Percentiles rank a stretch among this genome's conserved stretches.
phyloP scores from a whole-genome alignment of 805 yeast genomes.

The Candida manassasensis region DNA sequence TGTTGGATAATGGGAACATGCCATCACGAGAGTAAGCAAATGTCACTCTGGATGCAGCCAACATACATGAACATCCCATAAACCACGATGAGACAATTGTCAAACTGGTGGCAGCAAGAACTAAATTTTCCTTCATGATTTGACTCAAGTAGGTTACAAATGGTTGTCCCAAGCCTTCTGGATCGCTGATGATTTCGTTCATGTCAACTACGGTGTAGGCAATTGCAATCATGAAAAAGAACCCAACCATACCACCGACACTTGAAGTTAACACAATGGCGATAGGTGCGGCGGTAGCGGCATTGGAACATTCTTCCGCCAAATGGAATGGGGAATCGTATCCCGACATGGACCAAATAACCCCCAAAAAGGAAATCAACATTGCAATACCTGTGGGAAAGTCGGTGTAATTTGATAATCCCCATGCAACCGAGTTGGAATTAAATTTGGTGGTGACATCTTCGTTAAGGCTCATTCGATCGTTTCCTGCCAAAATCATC shows the following conservation, averaged over 20 bases:
- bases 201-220: conserved; percentile 56
- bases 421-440: conserved; percentile 48
- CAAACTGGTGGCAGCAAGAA: conserved; percentile 32
- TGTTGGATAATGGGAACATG: conserved; percentile 53
- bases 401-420: conserved; percentile 51
- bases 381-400: conserved; percentile 61
- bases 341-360: conserved; percentile 70
- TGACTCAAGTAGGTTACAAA: conserved; percentile 53
- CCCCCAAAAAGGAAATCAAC: conserved; percentile 55
- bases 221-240: conserved; percentile 54
- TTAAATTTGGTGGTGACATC: conserved; percentile 42
- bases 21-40: conserved; percentile 68
- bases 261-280: conserved; percentile 58
- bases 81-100: conserved; percentile 38
- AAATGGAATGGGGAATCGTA: conserved; percentile 73
- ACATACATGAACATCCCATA: conserved; percentile 45
- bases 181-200: conserved; percentile 41
- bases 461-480: conserved; percentile 26
- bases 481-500: conserved; percentile 50
- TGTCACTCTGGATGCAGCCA: conserved; percentile 63
- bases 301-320: conserved; percentile 68
- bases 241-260: conserved; percentile 53
- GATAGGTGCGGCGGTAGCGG: conserved; percentile 59
- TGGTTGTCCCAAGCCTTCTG: conserved; percentile 53
- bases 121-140: conserved; percentile 36